phyloP scores from a whole-genome alignment of 2,329 filamentous ascomycete genomes.

The Fusarium floridanum region DNA sequence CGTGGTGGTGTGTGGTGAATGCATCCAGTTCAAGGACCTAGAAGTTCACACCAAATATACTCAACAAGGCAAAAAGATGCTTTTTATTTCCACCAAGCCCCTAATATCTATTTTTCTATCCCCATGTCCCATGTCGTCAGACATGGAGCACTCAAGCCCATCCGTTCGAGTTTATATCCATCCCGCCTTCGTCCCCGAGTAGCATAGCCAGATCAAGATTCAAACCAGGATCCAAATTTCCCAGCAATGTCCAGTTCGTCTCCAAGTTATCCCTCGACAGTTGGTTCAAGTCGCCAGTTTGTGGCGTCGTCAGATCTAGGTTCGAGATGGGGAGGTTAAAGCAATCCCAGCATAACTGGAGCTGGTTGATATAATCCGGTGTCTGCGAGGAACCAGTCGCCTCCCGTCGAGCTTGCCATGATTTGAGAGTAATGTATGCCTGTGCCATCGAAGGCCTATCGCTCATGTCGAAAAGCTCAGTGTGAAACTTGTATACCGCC shows the following conservation, averaged over 20 bases:
- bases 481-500: not conserved
- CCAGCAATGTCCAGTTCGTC: not conserved
- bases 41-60: not conserved
- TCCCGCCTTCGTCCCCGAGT: not conserved
- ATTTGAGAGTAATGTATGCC: not conserved
- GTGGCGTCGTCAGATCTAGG: not conserved
- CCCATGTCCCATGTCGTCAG: not conserved
- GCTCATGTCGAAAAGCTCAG: not conserved
- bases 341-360: not conserved
- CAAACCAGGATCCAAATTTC: not conserved
- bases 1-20: not conserved
- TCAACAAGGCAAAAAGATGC: not conserved
- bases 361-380: not conserved
- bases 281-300: not conserved
- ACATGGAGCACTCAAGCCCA: not conserved
- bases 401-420: not conserved
- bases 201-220: not conserved
- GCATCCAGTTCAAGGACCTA: not conserved
- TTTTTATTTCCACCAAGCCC: not conserved
- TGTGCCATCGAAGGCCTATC: not conserved
- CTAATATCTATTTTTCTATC: not conserved
- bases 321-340: not conserved
- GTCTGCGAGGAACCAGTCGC: not conserved
- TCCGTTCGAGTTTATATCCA: not conserved
- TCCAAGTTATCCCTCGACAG: not conserved